These are phyloP conservation scores for Colletotrichum sp. DNA, from an alignment of 2,329 filamentous ascomycete species.

Conservation along the genomic window DNA sequence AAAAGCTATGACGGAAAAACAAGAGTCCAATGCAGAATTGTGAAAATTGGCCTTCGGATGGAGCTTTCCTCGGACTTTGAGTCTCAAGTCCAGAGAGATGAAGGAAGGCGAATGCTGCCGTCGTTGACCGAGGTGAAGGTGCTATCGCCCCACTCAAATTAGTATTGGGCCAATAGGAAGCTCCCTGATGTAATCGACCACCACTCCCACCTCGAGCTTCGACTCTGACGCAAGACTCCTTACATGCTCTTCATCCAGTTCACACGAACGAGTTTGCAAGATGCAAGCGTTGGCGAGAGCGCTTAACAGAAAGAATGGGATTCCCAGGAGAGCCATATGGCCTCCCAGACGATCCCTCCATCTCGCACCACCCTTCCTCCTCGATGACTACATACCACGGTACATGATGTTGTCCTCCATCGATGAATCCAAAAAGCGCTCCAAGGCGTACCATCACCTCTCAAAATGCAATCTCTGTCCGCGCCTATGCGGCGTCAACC, in stretches of 20 bases:
- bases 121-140: not conserved
- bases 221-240: not conserved
- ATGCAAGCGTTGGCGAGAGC: not conserved
- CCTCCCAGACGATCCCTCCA: conserved; percentile 44
- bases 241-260: not conserved
- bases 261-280: not conserved
- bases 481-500: conserved; percentile 77
- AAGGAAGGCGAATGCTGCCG: not conserved
- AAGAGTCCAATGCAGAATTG: too few species aligned
- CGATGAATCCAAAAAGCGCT: conserved; percentile 76
- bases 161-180: not conserved
- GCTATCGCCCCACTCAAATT: not conserved
- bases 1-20: not conserved
- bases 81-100: not conserved
- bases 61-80: not conserved
- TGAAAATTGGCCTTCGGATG: not conserved
- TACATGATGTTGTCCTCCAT: conserved; percentile 72
- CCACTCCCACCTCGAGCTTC: not conserved
- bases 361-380: conserved; percentile 69
- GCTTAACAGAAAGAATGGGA: not conserved
- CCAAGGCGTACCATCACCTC: conserved; percentile 75
- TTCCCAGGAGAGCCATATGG: not conserved
- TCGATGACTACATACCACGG: conserved; percentile 76
- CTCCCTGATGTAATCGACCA: conserved; percentile 2
- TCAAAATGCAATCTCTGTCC: conserved; percentile 84